Conservation (phyloP, 305 asterid species). For the Fraxinus sp. region DNA sequence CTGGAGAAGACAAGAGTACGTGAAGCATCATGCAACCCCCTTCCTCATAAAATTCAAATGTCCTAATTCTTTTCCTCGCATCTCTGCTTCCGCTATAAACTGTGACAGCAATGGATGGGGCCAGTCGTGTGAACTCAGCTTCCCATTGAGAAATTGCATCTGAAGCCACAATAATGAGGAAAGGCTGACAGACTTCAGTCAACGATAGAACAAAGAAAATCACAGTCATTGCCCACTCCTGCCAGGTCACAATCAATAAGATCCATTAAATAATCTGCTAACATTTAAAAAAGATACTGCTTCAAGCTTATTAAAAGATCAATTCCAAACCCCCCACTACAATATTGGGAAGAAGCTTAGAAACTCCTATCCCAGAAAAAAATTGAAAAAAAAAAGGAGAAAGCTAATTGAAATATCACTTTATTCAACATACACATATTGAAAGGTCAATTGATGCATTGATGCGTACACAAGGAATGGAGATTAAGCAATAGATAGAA, state of each 20-base stretch:
- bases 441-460: neutral
- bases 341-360: neutral
- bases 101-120: slow-evolving; percentile 57
- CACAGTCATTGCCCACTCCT: slow-evolving; percentile 51
- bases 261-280: neutral
- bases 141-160: slow-evolving; percentile 55
- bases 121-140: slow-evolving; percentile 54
- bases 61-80: slow-evolving; percentile 49
- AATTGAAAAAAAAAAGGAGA: neutral
- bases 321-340: neutral
- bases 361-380: neutral
- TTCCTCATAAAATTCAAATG: slow-evolving; percentile 56
- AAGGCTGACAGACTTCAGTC: slow-evolving; percentile 45
- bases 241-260: slow-evolving; percentile 31
- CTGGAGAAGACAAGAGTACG: slow-evolving; percentile 53
- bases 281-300: slow-evolving; percentile 12
- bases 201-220: slow-evolving; percentile 44
- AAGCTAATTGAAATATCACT: neutral
- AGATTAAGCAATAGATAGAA: neutral
- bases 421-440: neutral
- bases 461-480: neutral
- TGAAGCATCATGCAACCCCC: slow-evolving; percentile 49
- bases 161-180: slow-evolving; percentile 52
- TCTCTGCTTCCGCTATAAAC: slow-evolving; percentile 53
- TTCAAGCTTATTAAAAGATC: slow-evolving; percentile 21